Base-by-base conservation (phyloP, 2,329 filamentous ascomycete genomes). In the Aspergillus sp. region DNA sequence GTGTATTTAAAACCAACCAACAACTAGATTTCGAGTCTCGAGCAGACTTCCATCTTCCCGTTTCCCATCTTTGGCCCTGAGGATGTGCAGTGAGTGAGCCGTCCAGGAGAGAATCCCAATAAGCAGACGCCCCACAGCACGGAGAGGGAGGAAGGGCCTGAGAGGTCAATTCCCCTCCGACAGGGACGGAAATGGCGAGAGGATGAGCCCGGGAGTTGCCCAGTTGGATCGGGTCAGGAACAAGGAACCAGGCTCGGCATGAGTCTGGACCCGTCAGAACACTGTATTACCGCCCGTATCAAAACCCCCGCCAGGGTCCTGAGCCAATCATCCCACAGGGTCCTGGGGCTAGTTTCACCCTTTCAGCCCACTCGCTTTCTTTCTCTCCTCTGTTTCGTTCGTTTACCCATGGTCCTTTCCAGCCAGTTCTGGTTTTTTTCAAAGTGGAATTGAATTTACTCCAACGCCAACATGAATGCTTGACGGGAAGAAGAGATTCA, bases 281-380 rank as follows among this genome's bases (percentile, higher is more conserved):
- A 10, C 9, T 3, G 39, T 55, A 47, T 21, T n/a, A 55, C 23
- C 28, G 6, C 13, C n/a, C 19, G 25, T 55, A 36, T 17, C 8
- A 32, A 21, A 30, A 10, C n/a, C 25, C 21, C 12, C 8, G 51
- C 19, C 53, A 55, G 53, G 53, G 53, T 55, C 28, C 19, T 47
- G 41, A n/a, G 53, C 53, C 53, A 55, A 55, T 55, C 53, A 47
- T 17, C 53, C 52, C 25, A 19, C 53, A 55, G 53, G 53, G 53
- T 55, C 53, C 53, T 28, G 53, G 53, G 53, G 23, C 15, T 10
- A 55, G 39, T 55, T 41, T 38, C 30, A 12, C 21, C 39, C 19
- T 53, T 45, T 47, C 53, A 55, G 43, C 53, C 41, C 53, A 19
- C 41, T 7, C 9, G 41, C 41, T 45, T 45, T 13, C 32, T 5